Conservation (phyloP, 106 monocot species). For the Dendrobium huoshanense region DNA sequence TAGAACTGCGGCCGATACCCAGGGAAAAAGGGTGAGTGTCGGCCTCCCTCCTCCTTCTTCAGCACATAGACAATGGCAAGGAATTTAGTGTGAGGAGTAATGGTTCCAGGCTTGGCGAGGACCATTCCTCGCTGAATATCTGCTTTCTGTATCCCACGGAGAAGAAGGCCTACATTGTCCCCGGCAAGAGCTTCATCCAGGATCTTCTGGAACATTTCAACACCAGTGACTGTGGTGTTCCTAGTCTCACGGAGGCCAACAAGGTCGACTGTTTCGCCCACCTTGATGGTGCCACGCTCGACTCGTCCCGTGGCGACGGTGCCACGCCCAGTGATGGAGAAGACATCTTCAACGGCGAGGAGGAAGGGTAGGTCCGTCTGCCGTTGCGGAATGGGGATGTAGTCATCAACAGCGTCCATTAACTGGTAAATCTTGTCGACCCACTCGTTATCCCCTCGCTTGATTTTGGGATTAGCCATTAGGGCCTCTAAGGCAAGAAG, state of each 20-base stretch:
- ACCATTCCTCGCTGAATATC: constrained; percentile 81
- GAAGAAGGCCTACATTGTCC: constrained; percentile 66
- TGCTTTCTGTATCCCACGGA: constrained; percentile 58
- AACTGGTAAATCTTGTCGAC: constrained; percentile 76
- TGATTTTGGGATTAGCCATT: constrained; percentile 52
- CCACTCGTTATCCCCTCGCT: constrained; percentile 78
- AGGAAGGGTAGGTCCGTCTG: constrained; percentile 90
- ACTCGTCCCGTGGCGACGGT: constrained; percentile 86
- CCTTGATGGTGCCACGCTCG: constrained; percentile 72
- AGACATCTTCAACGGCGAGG: constrained; percentile 84
- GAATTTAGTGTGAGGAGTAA: constrained; percentile 78
- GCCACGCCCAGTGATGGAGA: constrained; percentile 91
- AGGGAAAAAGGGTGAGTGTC: constrained; percentile 67
- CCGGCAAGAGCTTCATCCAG: constrained; percentile 70
- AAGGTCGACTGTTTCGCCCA: constrained; percentile 55
- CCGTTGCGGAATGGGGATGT: constrained; percentile 88
- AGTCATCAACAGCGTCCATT: constrained; percentile 81
- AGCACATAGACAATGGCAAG: constrained; percentile 59
- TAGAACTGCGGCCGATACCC: constrained; percentile 76
- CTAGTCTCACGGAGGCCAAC: constrained; percentile 63
- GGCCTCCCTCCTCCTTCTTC: constrained; percentile 78
- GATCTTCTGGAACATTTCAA: constrained; percentile 91
- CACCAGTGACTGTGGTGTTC: constrained; percentile 61
- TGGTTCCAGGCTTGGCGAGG: constrained; percentile 52
- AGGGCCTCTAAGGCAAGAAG: constrained; percentile 83